phyloP scores from a whole-genome alignment of 768 basidiomycete genomes.

The Kondoa malvinella region DNA sequence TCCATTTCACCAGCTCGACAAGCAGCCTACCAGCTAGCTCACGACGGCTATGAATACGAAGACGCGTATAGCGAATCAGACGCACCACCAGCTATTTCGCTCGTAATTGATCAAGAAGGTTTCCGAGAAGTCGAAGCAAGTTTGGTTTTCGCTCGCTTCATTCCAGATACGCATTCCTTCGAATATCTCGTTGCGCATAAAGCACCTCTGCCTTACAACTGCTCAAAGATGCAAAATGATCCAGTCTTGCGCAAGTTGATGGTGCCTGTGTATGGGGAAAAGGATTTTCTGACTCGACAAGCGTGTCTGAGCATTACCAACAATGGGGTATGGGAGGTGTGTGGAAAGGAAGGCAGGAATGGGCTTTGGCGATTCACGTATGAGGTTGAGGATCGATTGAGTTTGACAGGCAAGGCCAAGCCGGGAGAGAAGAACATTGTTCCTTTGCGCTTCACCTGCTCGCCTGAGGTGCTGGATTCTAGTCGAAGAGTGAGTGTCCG shows the following conservation, averaged over 20 bases:
- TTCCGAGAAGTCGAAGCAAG: not conserved
- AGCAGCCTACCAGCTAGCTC: not conserved
- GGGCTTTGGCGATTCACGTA: slow-evolving; percentile 5
- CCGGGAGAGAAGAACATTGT: slow-evolving; percentile 1
- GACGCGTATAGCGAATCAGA: not conserved
- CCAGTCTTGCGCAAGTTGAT: not conserved
- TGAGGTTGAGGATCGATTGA: slow-evolving; percentile 1
- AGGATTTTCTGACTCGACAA: slow-evolving; percentile 7
- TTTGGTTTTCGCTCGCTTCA: not conserved
- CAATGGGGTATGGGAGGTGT: slow-evolving; percentile 2
- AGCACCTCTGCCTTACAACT: not conserved
- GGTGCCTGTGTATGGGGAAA: not conserved
- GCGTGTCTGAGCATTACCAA: not conserved
- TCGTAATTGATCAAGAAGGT: slow-evolving; percentile 8
- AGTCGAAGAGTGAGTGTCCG: not conserved
- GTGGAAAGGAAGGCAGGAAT: slow-evolving; percentile 4
- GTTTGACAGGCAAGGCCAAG: not conserved
- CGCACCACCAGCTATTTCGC: not conserved
- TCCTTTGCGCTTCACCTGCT: not conserved
- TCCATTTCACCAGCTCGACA: not conserved
- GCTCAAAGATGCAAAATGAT: not conserved
- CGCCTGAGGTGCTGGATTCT: not conserved
- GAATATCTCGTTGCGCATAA: not conserved
- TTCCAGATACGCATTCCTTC: not conserved
- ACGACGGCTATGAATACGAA: not conserved